These are phyloP conservation scores for Nyssa sinensis DNA, from an alignment of 148 eudicot species.

Conservation along the genomic window DNA sequence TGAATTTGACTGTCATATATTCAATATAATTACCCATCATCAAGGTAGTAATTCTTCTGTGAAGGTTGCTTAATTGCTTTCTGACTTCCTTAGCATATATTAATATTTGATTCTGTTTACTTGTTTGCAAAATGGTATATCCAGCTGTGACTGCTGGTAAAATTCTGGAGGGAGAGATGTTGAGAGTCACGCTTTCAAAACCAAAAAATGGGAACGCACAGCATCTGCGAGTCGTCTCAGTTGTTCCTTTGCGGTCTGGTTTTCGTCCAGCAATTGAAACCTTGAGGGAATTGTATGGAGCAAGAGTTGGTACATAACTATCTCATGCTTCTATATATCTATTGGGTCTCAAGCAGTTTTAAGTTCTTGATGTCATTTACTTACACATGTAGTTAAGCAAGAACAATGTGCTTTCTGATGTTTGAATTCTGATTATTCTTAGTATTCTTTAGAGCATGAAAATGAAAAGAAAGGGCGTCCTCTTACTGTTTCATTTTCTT, in stretches of 20 bases:
- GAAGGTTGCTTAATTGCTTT: too few species aligned
- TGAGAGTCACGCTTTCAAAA: conserved; percentile 61
- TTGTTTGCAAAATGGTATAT: conserved; percentile 13
- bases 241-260: conserved; percentile 65
- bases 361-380: neutral
- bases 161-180: conserved; percentile 81
- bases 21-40: too few species aligned
- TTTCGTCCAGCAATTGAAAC: conserved; percentile 62
- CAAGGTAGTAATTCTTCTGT: too few species aligned
- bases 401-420: too few species aligned
- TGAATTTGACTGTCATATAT: too few species aligned
- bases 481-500: too few species aligned
- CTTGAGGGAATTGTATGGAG: conserved; percentile 52
- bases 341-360: neutral
- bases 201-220: conserved; percentile 84
- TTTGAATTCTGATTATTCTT: too few species aligned
- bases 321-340: neutral
- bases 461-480: too few species aligned
- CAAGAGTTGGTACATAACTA: conserved; percentile 22
- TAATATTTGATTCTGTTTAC: neutral
- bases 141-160: conserved; percentile 57
- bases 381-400: neutral
- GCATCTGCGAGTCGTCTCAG: conserved; percentile 68
- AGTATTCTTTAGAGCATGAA: too few species aligned
- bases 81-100: too few species aligned